Evolutionary conservation across 2,329 filamentous ascomycete species (phyloP), one percentile per base, ranked within the genome.

Genomic region (Xylaria sp.): DNA sequence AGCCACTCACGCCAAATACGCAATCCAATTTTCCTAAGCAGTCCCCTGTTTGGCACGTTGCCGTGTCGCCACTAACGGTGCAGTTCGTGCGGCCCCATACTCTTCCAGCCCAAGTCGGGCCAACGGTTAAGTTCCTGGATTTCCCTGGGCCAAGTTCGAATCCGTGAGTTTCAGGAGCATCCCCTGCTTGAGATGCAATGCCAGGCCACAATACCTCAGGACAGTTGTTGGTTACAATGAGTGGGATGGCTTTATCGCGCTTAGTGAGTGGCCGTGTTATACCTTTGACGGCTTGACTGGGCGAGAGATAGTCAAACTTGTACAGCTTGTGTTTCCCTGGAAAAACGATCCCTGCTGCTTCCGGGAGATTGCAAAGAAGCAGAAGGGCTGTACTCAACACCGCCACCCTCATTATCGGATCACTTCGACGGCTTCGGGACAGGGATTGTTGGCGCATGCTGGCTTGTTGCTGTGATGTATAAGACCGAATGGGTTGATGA

Each of bases 11-110:
- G 70, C 90, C 89, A 74, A 88, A 88, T 74, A 87, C 83, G 81
- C 92, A 97, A 76, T 91, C 83, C 68, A 95, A 76, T 68, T 88
- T 86, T 5, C 90, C 89, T 68, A 89, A 89, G 78, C 93, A 96
- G 79, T 96, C 93, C 8, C 93, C 93, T 1, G 92, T 94, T 60
- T 84, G 79, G 80, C 93, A 96, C 25, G 91, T 89, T 61, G 85
- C 89, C 1, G 90, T 91, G 57, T 89, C 86, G 18, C 84, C 84
- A 74, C 90, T 89, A 79, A 94, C 93, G 48, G 88, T 92, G 81
- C 93, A 97, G 77, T 96, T 96, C 20, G 93, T 95, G 63, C 93
- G 86, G 13, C 90, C 93, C 93, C 93, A 96, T 34, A 96, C 84
- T 63, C 93, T 88, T 10, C 93, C 93, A 77, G 92, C 90, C 93